A percentile compares a stretch with the other conserved stretches of the same genome.
These are phyloP conservation scores for Pestalotiopsis sp. DNA, from an alignment of 2,329 filamentous ascomycete genomes.

Conservation along the genomic window DNA sequence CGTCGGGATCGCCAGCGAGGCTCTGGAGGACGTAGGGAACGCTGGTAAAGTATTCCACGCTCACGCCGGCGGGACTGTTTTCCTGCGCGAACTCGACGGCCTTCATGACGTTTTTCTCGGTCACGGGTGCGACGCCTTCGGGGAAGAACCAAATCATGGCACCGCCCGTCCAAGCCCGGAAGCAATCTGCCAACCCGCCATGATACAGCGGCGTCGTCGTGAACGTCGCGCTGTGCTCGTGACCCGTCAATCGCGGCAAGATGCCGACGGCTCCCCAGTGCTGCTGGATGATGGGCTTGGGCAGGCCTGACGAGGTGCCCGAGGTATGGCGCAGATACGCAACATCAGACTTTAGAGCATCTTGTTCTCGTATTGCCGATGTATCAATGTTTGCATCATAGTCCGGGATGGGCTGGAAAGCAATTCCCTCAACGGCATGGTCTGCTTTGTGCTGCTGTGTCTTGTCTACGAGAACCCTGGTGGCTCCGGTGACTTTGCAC, in stretches of 20 bases:
- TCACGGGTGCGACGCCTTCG: constrained; percentile 57
- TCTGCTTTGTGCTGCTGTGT: constrained; percentile 12
- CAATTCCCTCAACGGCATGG: constrained; percentile 16
- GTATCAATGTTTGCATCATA: constrained; percentile 1
- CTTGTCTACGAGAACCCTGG: constrained; percentile 48
- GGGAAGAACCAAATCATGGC: constrained; percentile 67
- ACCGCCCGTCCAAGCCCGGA: constrained; percentile 63
- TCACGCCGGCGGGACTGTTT: constrained; percentile 34
- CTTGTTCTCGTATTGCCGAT: no score
- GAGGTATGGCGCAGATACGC: constrained; percentile 68
- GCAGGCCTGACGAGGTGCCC: constrained; percentile 64
- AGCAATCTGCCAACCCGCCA: constrained; percentile 64
- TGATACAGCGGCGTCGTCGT: constrained; percentile 69
- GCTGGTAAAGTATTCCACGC: constrained; percentile 61
- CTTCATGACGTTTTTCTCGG: constrained; percentile 51
- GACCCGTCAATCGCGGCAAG: constrained; percentile 28
- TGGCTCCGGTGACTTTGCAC: constrained; percentile 46
- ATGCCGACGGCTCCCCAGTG: constrained; percentile 58
- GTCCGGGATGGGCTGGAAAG: constrained; percentile 19
- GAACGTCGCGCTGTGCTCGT: constrained; percentile 51
- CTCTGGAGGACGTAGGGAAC: constrained; percentile 63
- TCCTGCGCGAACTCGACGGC: constrained; percentile 44
- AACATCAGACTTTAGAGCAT: constrained; percentile 31
- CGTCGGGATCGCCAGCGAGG: constrained; percentile 45
- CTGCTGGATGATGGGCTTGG: constrained; percentile 63